Evolutionary conservation across 1,284 basidiomycete genomes (phyloP), one percentile per base, ranked within the genome.

Genomic region (Fomitopsis schrenkii): DNA sequence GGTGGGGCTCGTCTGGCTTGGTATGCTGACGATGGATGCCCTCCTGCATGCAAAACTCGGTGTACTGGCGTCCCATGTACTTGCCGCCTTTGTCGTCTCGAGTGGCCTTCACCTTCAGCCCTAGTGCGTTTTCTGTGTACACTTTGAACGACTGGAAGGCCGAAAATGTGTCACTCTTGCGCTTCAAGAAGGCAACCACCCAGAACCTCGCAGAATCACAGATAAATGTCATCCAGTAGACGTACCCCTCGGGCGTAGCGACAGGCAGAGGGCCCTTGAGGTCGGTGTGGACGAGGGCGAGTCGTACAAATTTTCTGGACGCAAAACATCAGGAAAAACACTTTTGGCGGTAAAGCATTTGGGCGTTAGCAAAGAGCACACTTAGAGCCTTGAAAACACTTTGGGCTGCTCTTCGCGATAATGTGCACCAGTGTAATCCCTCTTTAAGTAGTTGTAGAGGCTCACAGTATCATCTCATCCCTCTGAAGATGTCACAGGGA

Each of bases 211-310:
- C 66, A 44, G 60, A 64, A 44, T 73, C 68, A 60, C 72, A 66
- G 33, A 72, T 66, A 41, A 72, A 68, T 1, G 66, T 64, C 38
- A 69, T 65, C 60, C 65, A 68, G 62, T 75, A 70, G 36, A 57
- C 41, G 22, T 58, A 59, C 0, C 69, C 66, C 2, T 50, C 35
- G 9, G 38, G 22, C 8, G 66, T 56, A 17, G 40, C 36, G 7
- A 61, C 56, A 26, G 59, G 58, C 30, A 70, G 59, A 6, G 55
- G 74, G 36, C 73, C 74, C 62, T 74, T 68, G 8, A 78, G 63
- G 61, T 78, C 77, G 38, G 71, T 66, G 65, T 76, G 77, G 28
- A 77, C 65, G 8, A 75, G 69, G 22, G 72, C 67, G 26, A 76
- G 62, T 26, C 63, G 60, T n/a, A 30, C 56, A 28, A 36, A 35